Base-by-base conservation (phyloP, 257 asterid species). In the Jacaranda copaia region DNA sequence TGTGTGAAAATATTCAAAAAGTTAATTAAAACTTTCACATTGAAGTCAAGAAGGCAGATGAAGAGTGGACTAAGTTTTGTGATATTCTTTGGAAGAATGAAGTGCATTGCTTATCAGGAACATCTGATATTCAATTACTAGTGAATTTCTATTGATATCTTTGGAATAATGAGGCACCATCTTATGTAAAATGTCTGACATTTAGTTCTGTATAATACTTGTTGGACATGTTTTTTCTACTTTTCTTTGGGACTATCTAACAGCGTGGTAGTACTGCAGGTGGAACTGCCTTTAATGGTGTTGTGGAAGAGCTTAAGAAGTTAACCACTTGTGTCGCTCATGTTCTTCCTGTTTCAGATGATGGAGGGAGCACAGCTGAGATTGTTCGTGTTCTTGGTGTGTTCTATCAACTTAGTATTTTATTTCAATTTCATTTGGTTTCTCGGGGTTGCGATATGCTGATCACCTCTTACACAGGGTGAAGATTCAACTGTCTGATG, bases 301-400 rank as follows among this genome's bases (percentile, higher is more conserved):
- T 95, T 48, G 96, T 90, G 42, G 99, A 93, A 90, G 99, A 93
- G 89, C 93, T 95, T 73, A 90, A 91, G 90, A 87, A 85, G 74
- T 84, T 95, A 80, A 95, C 99, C n/a, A 92, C 95, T 56, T 81
- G 82, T 52, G 99, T 95, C 59, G 90, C 97, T 64, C 99, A 95
- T 75, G 93, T 95, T 68, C 99, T 93, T 40, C 99, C 99, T 10
- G 99, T 95, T 79, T 95, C 99, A 79, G 99, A 95, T 85, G 96
- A 95, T 79, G 99, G 99, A 78, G 99, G 99, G 79, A 95, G 99
- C 91, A 95, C 99, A 19, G 97, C 99, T 9, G 99, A 95, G 89
- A 93, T 95, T 83, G 99, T 95, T 73, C 97, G 97, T 58, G 98
- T 95, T 84, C 99, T 95, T 79, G 99, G 99, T 94, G 73, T 77